phyloP scores from a whole-genome alignment of 495 filamentous ascomycete genomes.

The Thermothielavioides terrestris region DNA sequence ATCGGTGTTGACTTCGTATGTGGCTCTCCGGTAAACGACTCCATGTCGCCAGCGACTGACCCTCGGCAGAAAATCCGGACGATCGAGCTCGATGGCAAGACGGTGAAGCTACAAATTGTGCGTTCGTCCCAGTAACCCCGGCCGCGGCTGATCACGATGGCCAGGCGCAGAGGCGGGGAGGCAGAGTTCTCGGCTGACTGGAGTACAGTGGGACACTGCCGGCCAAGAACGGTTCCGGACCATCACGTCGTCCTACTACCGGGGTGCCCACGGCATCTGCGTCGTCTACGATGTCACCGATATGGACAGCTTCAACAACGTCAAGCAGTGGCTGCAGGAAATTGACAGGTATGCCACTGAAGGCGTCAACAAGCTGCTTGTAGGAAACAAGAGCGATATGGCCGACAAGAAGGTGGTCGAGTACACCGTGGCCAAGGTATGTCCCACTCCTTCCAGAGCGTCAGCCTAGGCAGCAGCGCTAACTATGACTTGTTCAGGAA shows the following conservation, averaged over 20 bases:
- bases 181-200: constrained; percentile 3
- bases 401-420: constrained; percentile 99
- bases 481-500: no score
- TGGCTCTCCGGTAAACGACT: constrained; percentile 2
- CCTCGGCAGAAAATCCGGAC: constrained; percentile 89
- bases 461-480: no score
- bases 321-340: constrained; percentile 99
- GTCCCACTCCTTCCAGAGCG: not conserved
- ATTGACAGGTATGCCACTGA: constrained; percentile 98
- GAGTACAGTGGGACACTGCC: constrained; percentile 87
- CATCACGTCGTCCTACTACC: constrained; percentile 99
- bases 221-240: constrained; percentile 99
- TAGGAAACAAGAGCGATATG: constrained; percentile 99
- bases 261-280: constrained; percentile 95
- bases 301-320: constrained; percentile 99
- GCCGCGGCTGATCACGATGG: not conserved
- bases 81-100: constrained; percentile 98
- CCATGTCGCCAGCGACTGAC: constrained; percentile 20
- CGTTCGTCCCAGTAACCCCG: constrained; percentile 20
- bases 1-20: constrained; percentile 98
- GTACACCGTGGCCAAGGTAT: constrained; percentile 97
- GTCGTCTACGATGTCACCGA: constrained; percentile 99
- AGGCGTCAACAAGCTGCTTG: constrained; percentile 97
- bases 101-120: constrained; percentile 99
- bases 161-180: not conserved